Evolutionary conservation across 345 rosid genomes (phyloP), one percentile per base, ranked within the genome.

Genomic region (Gossypium herbaceum): DNA sequence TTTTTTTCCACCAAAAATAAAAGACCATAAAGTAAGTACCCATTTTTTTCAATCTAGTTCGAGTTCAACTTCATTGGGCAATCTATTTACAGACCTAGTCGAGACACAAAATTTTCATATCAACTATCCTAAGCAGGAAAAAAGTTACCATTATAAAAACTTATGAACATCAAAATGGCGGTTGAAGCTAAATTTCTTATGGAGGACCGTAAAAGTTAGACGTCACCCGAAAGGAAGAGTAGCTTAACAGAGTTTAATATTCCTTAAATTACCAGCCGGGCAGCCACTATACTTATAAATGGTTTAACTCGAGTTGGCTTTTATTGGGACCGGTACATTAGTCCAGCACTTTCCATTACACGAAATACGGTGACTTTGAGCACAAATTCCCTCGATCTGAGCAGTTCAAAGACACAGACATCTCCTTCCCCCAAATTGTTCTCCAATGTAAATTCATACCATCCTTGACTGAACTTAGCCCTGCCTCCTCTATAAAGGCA

Each of bases 401-500:
- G 84, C 71, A 92, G 86, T 84, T 92, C 97, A 22, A 92, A 89
- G 74, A 92, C 81, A 19, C 97, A 92, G 10, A 90, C 95, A 78
- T 92, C 97, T 52, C 97, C 97, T 85, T 92, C 97, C 71, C 97
- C 97, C 76, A 92, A 62, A 61, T 86, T 85, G 75, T 92, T 92
- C 82, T 92, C 93, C 80, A 90, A 76, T 1, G 95, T 83, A 84
- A 92, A 92, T 72, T 92, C 95, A 41, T 89, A 92, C 97, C 97
- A 92, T 56, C 97, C 97, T 82, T 86, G 93, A 77, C 95, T 90
- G 60, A 92, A 82, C 76, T 90, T 92, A 47, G 97, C 97, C 82
- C 89, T 84, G 56, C 97, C 97, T 39, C 93, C 95, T 87, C 81
- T 89, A 71, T 90, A 90, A 41, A 86, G 93, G 78, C 97, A 92